phyloP scores from a whole-genome alignment of 2,329 filamentous ascomycete genomes.

The Amylocarpus encephaloides region DNA sequence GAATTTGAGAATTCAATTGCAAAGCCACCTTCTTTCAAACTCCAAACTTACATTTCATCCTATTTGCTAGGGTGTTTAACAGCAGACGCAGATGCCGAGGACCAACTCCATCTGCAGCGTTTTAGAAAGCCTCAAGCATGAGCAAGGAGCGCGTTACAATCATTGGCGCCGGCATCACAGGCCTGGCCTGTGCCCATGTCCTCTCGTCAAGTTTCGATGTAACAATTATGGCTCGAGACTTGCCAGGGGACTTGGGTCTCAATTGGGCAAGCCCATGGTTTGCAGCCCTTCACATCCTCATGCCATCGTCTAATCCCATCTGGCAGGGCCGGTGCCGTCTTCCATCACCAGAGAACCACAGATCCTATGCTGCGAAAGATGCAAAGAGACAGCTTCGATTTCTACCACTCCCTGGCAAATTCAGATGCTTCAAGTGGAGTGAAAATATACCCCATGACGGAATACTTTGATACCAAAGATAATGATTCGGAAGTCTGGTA shows the following conservation, averaged over 20 bases:
- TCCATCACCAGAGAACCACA: conserved; percentile 21
- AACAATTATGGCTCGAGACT: conserved; percentile 23
- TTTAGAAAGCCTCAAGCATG: not conserved
- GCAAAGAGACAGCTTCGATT: conserved; percentile 21
- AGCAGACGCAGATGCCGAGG: too few relatives aligned
- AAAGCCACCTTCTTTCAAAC: too few relatives aligned
- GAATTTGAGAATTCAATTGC: too few relatives aligned
- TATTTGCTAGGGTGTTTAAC: too few relatives aligned
- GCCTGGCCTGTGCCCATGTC: conserved; percentile 21
- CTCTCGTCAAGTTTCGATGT: conserved; percentile 20
- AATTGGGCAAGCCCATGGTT: conserved; percentile 27
- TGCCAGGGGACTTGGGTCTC: conserved; percentile 21
- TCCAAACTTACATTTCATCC: too few relatives aligned
- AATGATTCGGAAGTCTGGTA: conserved; percentile 21
- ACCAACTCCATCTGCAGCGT: too few relatives aligned
- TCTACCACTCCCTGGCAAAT: conserved; percentile 19
- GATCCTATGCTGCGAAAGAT: conserved; percentile 15
- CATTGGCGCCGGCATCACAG: conserved; percentile 24
- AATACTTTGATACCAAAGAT: conserved; percentile 19
- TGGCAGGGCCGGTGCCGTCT: conserved; percentile 25
- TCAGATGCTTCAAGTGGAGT: conserved; percentile 19
- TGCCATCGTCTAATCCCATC: not conserved
- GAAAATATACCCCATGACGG: conserved; percentile 21
- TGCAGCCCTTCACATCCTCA: not conserved
- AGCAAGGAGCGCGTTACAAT: conserved; percentile 8